phyloP scores from a whole-genome alignment of 345 rosid species.

The Punica granatum region DNA sequence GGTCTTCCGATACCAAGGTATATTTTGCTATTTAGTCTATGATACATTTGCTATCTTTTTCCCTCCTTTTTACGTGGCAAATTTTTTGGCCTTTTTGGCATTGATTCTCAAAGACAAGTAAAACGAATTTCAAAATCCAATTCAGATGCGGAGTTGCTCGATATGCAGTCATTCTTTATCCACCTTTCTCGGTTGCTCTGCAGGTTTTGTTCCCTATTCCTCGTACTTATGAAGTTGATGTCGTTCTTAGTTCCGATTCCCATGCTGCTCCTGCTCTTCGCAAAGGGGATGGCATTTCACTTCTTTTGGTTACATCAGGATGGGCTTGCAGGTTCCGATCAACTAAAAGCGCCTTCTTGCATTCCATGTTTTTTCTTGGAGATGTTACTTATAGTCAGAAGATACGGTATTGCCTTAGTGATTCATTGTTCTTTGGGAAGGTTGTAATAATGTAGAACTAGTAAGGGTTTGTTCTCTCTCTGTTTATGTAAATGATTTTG shows the following conservation, averaged over 20 bases:
- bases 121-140: not conserved
- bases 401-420: not conserved
- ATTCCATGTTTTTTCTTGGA: not conserved
- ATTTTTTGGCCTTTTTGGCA: not conserved
- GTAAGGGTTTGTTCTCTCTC: not conserved
- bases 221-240: not conserved
- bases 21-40: not conserved
- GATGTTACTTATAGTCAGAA: not conserved
- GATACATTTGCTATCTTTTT: not conserved
- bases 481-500: too few relatives aligned
- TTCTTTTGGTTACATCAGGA: not conserved
- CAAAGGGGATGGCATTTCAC: not conserved
- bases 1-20: not conserved
- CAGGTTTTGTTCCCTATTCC: not conserved
- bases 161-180: not conserved
- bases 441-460: not conserved
- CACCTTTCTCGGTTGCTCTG: not conserved
- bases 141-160: not conserved
- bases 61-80: not conserved
- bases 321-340: not conserved
- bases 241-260: not conserved
- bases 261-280: not conserved
- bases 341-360: not conserved
- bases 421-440: not conserved
- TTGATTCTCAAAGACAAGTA: not conserved